phyloP scores from a whole-genome alignment of 768 basidiomycete species.

The Boletus bicolor region DNA sequence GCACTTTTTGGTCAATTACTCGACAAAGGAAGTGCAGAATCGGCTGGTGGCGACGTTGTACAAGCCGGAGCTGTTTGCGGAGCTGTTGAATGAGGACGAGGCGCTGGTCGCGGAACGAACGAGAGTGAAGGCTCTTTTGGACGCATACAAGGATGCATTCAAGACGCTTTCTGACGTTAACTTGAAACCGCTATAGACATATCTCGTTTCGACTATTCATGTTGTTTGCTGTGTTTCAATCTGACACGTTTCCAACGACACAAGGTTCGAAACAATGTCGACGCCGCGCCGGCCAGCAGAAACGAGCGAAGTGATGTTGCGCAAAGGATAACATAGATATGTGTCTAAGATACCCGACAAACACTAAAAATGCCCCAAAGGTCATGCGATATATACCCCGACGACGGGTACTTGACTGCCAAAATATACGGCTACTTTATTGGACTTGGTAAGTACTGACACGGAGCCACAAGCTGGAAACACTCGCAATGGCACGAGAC shows the following conservation, averaged over 20 bases:
- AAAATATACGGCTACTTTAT: conserved; percentile 22
- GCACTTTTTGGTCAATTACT: conserved; percentile 96
- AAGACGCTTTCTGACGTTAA: conserved; percentile 82
- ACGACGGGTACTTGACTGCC: conserved; percentile 4
- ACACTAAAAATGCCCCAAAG: not conserved
- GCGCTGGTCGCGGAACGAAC: conserved; percentile 89
- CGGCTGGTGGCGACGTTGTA: conserved; percentile 92
- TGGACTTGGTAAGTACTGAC: conserved; percentile 22
- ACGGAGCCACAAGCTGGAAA: conserved; percentile 14
- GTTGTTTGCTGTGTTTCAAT: not conserved
- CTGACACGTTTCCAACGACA: not conserved
- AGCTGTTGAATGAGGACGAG: conserved; percentile 94
- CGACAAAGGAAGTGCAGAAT: conserved; percentile 96
- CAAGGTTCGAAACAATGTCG: not conserved
- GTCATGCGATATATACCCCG: conserved; percentile 10
- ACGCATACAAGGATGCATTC: conserved; percentile 95
- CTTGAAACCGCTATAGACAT: conserved; percentile 54
- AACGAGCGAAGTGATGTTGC: not conserved
- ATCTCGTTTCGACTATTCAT: not conserved
- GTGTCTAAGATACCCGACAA: conserved; percentile 4
- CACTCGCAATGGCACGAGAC: conserved; percentile 18
- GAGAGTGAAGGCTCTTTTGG: conserved; percentile 89
- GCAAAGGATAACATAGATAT: not conserved
- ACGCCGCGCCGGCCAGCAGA: no score
- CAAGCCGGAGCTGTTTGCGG: conserved; percentile 89